Evolutionary conservation across 805 yeast species (phyloP).

Genomic region (Starmerella riodocensis): DNA sequence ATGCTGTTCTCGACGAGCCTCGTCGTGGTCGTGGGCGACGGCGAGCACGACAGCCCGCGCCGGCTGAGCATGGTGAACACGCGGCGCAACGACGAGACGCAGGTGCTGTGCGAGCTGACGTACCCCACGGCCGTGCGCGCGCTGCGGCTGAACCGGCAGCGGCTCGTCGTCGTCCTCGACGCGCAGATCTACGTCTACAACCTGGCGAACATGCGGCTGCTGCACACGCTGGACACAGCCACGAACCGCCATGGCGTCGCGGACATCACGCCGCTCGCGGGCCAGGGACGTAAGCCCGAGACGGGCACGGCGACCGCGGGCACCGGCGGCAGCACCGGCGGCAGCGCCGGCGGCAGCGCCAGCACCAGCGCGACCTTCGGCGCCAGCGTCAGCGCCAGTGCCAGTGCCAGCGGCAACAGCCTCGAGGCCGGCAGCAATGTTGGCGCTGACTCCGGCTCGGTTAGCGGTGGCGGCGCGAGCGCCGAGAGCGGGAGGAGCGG

Average conservation of each 20-base stretch:
- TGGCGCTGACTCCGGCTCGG: background rate
- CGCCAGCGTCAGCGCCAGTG: background rate
- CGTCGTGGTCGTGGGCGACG: slow-evolving; percentile 69
- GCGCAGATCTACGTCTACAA: slow-evolving; percentile 84
- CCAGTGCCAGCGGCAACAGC: no score
- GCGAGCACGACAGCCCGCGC: slow-evolving; percentile 59
- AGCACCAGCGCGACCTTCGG: background rate
- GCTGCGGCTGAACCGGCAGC: slow-evolving; percentile 66
- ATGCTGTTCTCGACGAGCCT: slow-evolving; percentile 85
- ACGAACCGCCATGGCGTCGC: slow-evolving; percentile 34
- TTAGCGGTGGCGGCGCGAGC: background rate
- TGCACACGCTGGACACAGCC: slow-evolving; percentile 53
- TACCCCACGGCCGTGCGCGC: slow-evolving; percentile 65
- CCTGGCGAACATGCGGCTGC: slow-evolving; percentile 72
- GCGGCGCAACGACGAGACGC: slow-evolving; percentile 35
- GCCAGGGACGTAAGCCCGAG: background rate
- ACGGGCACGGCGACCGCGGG: background rate
- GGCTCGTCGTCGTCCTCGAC: slow-evolving; percentile 62
- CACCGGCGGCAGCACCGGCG: background rate
- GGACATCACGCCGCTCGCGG: slow-evolving; percentile 20
- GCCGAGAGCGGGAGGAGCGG: slow-evolving; percentile 12
- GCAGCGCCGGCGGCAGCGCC: background rate
- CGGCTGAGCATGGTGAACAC: slow-evolving; percentile 74
- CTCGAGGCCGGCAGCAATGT: background rate
- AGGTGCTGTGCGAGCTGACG: slow-evolving; percentile 72